A percentile compares a stretch with the other conserved stretches of the same genome.
Conservation (phyloP, 192 early-diverging fungal species). For the Coemansia sp. region DNA sequence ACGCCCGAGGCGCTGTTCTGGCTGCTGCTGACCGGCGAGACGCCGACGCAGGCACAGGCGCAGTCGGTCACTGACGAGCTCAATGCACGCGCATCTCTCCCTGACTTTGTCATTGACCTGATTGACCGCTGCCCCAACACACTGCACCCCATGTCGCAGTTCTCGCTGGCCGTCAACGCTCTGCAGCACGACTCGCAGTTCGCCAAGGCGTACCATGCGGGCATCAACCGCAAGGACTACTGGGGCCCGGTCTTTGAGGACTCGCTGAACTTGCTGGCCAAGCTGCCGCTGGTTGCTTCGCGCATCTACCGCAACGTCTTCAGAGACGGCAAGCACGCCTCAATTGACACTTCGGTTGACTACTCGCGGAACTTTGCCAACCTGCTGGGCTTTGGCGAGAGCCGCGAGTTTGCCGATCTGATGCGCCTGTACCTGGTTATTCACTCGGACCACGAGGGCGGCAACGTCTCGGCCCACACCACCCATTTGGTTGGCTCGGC, state of each 20-base stretch:
- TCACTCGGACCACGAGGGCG: conserved; percentile 99
- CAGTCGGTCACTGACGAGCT: conserved; percentile 89
- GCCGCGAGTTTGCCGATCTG: conserved; percentile 90
- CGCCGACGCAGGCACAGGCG: conserved; percentile 92
- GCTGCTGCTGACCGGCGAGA: conserved; percentile 96
- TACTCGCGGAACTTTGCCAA: conserved; percentile 95
- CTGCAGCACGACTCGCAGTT: conserved; percentile 96
- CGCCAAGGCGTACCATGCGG: conserved; percentile 92
- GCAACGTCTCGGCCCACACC: conserved; percentile 98
- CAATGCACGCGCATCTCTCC: conserved; percentile 91
- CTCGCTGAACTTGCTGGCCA: conserved; percentile 97
- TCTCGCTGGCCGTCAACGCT: conserved; percentile 94
- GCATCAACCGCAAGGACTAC: conserved; percentile 93
- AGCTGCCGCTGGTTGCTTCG: conserved; percentile 93
- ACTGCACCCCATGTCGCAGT: conserved; percentile 99
- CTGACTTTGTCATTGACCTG: conserved; percentile 93
- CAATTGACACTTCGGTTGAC: conserved; percentile 87
- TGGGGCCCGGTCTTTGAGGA: conserved; percentile 97
- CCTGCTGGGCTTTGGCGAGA: conserved; percentile 86
- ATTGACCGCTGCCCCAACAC: conserved; percentile 98
- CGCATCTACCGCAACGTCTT: conserved; percentile 99
- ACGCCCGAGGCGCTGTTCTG: conserved; percentile 99
- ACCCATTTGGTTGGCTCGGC: conserved; percentile 94
- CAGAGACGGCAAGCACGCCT: conserved; percentile 90
- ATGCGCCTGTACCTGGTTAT: conserved; percentile 99